Percentiles rank a stretch among this genome's conserved stretches.
Evolutionary conservation across 2,329 filamentous ascomycete genomes (phyloP).

Genomic region (Domatiomyces catenatus): DNA sequence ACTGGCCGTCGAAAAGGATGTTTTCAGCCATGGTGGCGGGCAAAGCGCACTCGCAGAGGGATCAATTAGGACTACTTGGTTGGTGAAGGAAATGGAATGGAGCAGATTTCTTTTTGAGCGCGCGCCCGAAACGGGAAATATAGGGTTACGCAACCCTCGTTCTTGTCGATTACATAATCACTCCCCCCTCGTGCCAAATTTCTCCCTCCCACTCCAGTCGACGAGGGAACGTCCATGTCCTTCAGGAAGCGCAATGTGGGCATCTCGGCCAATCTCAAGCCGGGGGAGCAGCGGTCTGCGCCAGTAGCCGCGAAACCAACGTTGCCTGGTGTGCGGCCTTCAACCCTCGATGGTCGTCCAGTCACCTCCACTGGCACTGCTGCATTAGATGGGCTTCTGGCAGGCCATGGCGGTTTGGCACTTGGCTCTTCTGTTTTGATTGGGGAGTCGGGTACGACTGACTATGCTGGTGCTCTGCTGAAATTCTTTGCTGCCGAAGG

Average conservation of each 20-base stretch:
- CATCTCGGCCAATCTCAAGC: slow-evolving; percentile 29
- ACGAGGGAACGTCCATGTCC: slow-evolving; percentile 35
- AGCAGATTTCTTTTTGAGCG: background rate
- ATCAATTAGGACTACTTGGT: background rate
- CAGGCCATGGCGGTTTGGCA: slow-evolving; percentile 70
- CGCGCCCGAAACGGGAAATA: background rate
- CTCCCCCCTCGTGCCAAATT: background rate
- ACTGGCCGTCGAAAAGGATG: slow-evolving; percentile 84
- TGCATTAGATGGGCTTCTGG: slow-evolving; percentile 70
- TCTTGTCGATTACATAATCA: background rate
- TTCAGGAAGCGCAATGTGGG: slow-evolving; percentile 54
- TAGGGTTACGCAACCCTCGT: background rate
- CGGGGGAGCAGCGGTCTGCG: slow-evolving; percentile 15
- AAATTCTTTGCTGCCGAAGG: slow-evolving; percentile 89
- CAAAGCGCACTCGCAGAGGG: background rate
- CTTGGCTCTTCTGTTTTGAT: slow-evolving; percentile 68
- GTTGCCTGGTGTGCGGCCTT: slow-evolving; percentile 54
- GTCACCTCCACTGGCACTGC: slow-evolving; percentile 84
- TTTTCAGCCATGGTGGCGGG: slow-evolving; percentile 52
- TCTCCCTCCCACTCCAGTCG: background rate
- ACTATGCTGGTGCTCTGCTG: slow-evolving; percentile 72
- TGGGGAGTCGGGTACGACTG: slow-evolving; percentile 82
- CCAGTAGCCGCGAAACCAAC: slow-evolving; percentile 13
- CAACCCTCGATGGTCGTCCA: slow-evolving; percentile 69
- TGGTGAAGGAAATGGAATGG: too few species aligned